Evolutionary conservation across 2,329 filamentous ascomycete species (phyloP).

Genomic region (Fusarium goolgardi): DNA sequence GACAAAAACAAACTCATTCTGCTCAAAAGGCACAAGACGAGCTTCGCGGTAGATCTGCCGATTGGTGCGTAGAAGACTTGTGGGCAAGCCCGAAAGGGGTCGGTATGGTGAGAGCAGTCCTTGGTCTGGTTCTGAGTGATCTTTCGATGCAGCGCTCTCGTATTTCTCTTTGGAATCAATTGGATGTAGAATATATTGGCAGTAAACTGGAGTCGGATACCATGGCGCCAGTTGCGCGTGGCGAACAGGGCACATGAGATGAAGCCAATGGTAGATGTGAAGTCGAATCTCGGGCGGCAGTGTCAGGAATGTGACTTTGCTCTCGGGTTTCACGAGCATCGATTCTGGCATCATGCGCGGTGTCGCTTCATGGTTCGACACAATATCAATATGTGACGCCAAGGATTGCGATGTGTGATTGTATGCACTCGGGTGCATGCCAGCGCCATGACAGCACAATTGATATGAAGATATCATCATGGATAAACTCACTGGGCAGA

Average conservation of each 20-base stretch:
- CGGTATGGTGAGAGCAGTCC: conserved; percentile 50
- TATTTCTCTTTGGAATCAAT: conserved; percentile 9
- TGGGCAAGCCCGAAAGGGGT: conserved; percentile 56
- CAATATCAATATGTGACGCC: conserved; percentile 22
- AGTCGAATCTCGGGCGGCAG: conserved; percentile 60
- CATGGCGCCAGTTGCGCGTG: conserved; percentile 55
- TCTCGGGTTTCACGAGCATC: background rate
- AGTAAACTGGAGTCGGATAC: conserved; percentile 53
- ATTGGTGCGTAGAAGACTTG: conserved; percentile 53
- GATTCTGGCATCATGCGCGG: conserved; percentile 17
- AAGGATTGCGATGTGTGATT: background rate
- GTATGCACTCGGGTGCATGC: conserved; percentile 11
- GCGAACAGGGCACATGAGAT: conserved; percentile 54
- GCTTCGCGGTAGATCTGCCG: conserved; percentile 58
- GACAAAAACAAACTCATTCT: conserved; percentile 61
- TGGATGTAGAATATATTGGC: conserved; percentile 49
- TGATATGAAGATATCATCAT: conserved; percentile 32
- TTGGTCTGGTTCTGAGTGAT: background rate
- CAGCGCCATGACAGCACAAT: conserved; percentile 29
- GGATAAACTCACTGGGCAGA: background rate
- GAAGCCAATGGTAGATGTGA: conserved; percentile 59
- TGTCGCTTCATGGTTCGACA: conserved; percentile 14
- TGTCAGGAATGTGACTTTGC: conserved; percentile 43
- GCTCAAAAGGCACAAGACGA: conserved; percentile 54
- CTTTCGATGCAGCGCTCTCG: background rate